phyloP scores from a whole-genome alignment of 1,284 basidiomycete species.

The Quambalaria eucalypti region DNA sequence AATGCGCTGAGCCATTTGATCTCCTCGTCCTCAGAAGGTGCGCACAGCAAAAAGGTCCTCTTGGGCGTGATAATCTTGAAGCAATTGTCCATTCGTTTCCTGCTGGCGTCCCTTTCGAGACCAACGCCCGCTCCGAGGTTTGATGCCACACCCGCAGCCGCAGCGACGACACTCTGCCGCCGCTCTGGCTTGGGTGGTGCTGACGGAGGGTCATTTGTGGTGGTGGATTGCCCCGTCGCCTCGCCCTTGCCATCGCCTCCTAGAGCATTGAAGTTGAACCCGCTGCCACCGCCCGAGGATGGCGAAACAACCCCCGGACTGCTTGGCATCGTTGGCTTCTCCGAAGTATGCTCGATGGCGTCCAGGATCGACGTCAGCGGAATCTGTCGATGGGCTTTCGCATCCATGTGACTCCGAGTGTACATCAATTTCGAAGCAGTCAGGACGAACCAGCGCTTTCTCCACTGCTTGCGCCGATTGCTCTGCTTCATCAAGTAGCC shows the following conservation, averaged over 20 bases:
- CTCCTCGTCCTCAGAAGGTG: constrained; percentile 93
- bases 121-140: constrained; percentile 5
- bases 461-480: constrained; percentile 82
- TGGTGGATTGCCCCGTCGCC: not conserved
- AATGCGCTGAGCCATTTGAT: constrained; percentile 95
- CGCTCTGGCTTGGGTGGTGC: constrained; percentile 15
- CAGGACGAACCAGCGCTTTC: constrained; percentile 59
- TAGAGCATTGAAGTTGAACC: not conserved
- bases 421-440: constrained; percentile 46
- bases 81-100: constrained; percentile 53
- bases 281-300: not conserved
- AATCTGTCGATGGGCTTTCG: constrained; percentile 75
- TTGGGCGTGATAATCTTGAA: constrained; percentile 97
- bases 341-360: constrained; percentile 65
- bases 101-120: constrained; percentile 8
- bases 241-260: constrained; percentile 5
- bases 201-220: not conserved
- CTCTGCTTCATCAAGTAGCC: constrained; percentile 98
- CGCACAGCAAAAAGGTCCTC: constrained; percentile 76
- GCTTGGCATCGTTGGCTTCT: not conserved
- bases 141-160: constrained; percentile 19
- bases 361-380: constrained; percentile 78
- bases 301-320: not conserved
- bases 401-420: constrained; percentile 53
- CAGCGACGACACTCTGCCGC: constrained; percentile 18